Evolutionary conservation across 352 stramenopile species (phyloP), one percentile per base, ranked within the genome.

Genomic region (Phytophthora idaei): DNA sequence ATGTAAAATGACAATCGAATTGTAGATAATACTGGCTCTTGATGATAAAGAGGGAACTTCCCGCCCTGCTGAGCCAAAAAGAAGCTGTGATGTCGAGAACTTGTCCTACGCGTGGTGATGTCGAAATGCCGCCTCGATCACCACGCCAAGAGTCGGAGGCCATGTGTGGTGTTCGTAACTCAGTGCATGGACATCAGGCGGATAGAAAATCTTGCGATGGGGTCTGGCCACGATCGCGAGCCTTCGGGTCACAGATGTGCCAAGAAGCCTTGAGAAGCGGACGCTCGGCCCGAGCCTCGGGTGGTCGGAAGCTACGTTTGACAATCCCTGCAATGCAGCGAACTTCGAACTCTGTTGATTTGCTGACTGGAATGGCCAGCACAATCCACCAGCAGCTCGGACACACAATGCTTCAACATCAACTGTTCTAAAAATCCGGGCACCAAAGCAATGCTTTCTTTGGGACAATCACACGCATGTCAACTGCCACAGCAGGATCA

Each of bases 381-480:
- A 68, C 61, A 63, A 68, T 69, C 46, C 54, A 69, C 61, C 61
- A 69, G 36, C 61, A 64, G 53, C 39, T 34, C 27, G 4, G 29
- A 49, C 27, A 50, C 52, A 57, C 15, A 57, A 47, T 58, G 51
- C 54, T 57, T 58, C 46, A 69, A 29, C 54, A 31, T 58, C 46
- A 59, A 59, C 45, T 69, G 54, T 54, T 59, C 31, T 53, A 49
- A 2, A 48, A 52, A 21, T n/a, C 28, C 10, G 28, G 44, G 2
- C 9, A 4, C n/a, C 14, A 49, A 57, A 57, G 21, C 21, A 21
- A 21, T 21, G 21, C 21, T 21, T 21, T 21, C 21, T 21, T 21
- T 63, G 17, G 39, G 53, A 49, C 25, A 55, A 55, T 10, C 34
- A 12, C 34, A 39, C 6, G 34, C 34, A 39, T 39, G 6, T 39